Conservation (phyloP, 2,329 filamentous ascomycete species). For the Paracoccidioides brasiliensis region DNA sequence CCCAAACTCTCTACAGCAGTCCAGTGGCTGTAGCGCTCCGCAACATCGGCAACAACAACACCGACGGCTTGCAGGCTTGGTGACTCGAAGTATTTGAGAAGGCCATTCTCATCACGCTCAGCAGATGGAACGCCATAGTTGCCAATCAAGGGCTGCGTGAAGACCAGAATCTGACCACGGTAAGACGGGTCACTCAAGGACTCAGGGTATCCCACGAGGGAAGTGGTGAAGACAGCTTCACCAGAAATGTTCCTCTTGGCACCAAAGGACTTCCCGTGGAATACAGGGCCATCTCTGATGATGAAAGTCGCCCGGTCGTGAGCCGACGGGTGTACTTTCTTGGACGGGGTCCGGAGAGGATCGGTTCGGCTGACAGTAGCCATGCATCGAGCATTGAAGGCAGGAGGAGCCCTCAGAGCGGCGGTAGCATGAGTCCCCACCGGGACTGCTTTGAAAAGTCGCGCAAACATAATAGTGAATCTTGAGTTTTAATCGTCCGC, state of each 20-base stretch:
- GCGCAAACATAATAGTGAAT: slow-evolving; percentile 40
- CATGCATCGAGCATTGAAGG: slow-evolving; percentile 36
- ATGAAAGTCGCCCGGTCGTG: slow-evolving; percentile 82
- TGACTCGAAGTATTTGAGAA: slow-evolving; percentile 96
- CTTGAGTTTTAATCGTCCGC: slow-evolving; percentile 13
- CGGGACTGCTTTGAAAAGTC: slow-evolving; percentile 41
- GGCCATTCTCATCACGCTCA: slow-evolving; percentile 71
- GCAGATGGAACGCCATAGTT: slow-evolving; percentile 94
- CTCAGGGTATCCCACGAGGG: slow-evolving; percentile 93
- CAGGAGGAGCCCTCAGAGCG: slow-evolving; percentile 22
- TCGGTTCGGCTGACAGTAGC: slow-evolving; percentile 58
- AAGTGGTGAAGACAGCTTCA: slow-evolving; percentile 97
- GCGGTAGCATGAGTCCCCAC: slow-evolving; percentile 35
- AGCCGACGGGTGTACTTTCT: slow-evolving; percentile 52
- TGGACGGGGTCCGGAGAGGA: slow-evolving; percentile 38
- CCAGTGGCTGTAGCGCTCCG: slow-evolving; percentile 93
- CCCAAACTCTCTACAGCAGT: slow-evolving; percentile 88
- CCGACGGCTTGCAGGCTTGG: slow-evolving; percentile 94
- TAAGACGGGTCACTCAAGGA: slow-evolving; percentile 60
- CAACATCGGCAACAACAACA: slow-evolving; percentile 90
- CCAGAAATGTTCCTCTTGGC: slow-evolving; percentile 94
- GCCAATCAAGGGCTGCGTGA: slow-evolving; percentile 93
- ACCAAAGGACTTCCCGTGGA: slow-evolving; percentile 91
- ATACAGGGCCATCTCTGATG: slow-evolving; percentile 90
- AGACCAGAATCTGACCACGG: slow-evolving; percentile 82